Evolutionary conservation across 805 yeast species (phyloP).

Genomic region (Schwanniomyces pseudopolymorphus): DNA sequence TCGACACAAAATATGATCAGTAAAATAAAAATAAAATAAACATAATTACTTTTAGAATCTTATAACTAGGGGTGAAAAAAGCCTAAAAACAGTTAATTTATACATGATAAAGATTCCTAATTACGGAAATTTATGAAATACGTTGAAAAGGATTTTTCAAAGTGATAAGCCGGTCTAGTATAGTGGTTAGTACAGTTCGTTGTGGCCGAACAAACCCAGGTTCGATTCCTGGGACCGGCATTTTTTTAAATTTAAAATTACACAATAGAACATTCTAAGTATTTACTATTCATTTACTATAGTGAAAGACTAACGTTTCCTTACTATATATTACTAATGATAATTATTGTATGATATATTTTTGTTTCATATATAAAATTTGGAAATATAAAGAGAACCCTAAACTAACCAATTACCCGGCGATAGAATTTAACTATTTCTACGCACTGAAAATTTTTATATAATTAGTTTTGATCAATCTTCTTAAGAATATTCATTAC

Average conservation of each 20-base stretch:
- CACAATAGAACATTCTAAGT: background rate
- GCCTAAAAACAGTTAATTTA: too few species aligned
- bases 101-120: too few species aligned
- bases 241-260: background rate
- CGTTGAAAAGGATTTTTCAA: too few species aligned
- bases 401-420: background rate
- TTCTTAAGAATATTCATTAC: background rate
- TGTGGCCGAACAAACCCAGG: constrained; percentile 50
- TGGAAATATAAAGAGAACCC: background rate
- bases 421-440: background rate
- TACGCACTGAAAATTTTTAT: background rate
- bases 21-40: too few species aligned
- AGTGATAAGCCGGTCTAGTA: constrained; percentile 31
- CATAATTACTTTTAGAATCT: too few species aligned
- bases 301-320: background rate
- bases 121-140: too few species aligned
- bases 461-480: background rate
- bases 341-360: too few species aligned
- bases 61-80: too few species aligned
- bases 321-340: too few species aligned
- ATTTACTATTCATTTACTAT: background rate
- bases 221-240: constrained; percentile 53
- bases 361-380: background rate
- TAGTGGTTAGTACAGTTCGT: constrained; percentile 49
- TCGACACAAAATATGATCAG: too few species aligned